A percentile compares a stretch with the other conserved stretches of the same genome.
Evolutionary conservation across 148 eudicot genomes (phyloP).

Genomic region (Amaranthus cruentus): DNA sequence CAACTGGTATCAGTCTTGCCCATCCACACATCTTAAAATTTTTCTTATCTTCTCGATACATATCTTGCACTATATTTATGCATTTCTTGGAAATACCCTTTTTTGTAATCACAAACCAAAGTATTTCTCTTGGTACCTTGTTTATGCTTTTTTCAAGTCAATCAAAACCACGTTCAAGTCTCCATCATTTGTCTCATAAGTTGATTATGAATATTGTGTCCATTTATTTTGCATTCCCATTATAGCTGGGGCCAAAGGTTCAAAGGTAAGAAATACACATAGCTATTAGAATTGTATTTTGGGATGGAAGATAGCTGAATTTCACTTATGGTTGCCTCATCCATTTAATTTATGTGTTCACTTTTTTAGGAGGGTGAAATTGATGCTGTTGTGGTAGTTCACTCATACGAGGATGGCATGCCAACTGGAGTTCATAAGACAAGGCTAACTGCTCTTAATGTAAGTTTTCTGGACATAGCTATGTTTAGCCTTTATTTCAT

Average conservation of each 20-base stretch:
- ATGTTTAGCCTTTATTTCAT: background rate
- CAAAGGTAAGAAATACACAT: background rate
- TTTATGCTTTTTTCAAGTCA: too few relatives aligned
- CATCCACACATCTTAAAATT: too few relatives aligned
- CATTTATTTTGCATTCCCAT: background rate
- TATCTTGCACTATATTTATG: too few relatives aligned
- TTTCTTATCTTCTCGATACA: too few relatives aligned
- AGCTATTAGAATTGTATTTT: background rate
- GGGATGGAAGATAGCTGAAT: background rate
- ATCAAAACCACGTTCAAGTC: too few relatives aligned
- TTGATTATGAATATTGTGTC: background rate
- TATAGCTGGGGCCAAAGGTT: too few relatives aligned
- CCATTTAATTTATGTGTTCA: conserved; percentile 2
- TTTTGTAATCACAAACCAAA: too few relatives aligned
- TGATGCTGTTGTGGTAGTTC: conserved; percentile 71
- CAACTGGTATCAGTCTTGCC: too few relatives aligned
- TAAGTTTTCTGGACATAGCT: conserved; percentile 24
- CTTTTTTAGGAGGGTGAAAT: conserved; percentile 76
- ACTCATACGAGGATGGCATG: conserved; percentile 89
- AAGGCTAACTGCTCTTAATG: conserved; percentile 90
- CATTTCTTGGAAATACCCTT: too few relatives aligned
- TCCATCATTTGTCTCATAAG: too few relatives aligned
- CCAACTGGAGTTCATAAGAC: conserved; percentile 81
- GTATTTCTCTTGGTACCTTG: too few relatives aligned
- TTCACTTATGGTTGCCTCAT: background rate